Evolutionary conservation across 179 eudicot species (phyloP), one percentile per base, ranked within the genome.

Genomic region (Gypsophila paniculata): DNA sequence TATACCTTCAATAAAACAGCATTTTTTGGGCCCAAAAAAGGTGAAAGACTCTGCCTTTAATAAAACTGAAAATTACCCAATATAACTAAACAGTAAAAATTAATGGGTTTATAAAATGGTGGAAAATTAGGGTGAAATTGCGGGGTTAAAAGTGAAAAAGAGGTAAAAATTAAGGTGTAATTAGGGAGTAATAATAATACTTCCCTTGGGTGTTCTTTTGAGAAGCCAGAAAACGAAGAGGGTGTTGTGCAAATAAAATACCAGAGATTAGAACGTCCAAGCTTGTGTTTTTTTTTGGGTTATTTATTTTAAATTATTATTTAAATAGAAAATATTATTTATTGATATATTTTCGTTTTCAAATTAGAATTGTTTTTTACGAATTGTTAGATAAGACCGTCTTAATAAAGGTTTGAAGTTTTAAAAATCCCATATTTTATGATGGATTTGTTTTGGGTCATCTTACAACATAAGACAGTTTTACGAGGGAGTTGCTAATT

Each of bases 1-100:
- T 29, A 10, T 72, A 81, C 79, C 81, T 74, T 65, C 63, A 77
- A 70, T 71, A 67, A 74, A 39, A 74, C 44, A 52, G 58, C 57
- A 72, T 67, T 72, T 69, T 29, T 10, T 57, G 21, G 46, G 60
- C 53, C 8, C 0, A 42, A 42, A 77, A 57, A 78, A 70, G 48
- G 66, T 70, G 21, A 67, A 48, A 49, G 23, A 69, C 48, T 25
- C 26, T 70, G 75, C 62, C 60, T 72, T 52, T 68, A 78, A 63
- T 58, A 6, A 52, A 82, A 58, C 75, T 66, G 9, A 22, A 63
- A 42, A 65, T 70, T 74, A 69, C 57, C 61, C 54, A 65, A 61
- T 48, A 60, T 54, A 73, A 82, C 69, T 34, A 52, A 76, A 59
- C 60, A 75, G 71, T 76, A 61, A 71, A 29, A 26, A 52, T 18